Percentiles rank a stretch among this genome's conserved stretches.
phyloP scores from a whole-genome alignment of 1,284 basidiomycete species.

The Gomphus bonarii region DNA sequence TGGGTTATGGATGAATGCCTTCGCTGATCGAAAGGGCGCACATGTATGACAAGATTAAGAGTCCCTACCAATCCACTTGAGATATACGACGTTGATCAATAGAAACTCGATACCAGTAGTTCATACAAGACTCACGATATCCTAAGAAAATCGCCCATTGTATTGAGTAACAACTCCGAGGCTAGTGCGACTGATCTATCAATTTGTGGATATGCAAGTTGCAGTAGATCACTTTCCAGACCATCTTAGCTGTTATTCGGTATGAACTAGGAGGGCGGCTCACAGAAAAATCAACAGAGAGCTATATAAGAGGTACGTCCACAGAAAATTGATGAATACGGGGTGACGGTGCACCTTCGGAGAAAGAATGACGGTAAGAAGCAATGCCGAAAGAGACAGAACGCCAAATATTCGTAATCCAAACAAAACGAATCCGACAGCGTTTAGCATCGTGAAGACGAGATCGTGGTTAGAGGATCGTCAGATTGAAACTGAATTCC shows the following conservation, averaged over 20 bases:
- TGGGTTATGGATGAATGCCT: background rate
- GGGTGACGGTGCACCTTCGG: background rate
- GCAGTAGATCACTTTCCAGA: background rate
- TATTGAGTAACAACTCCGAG: background rate
- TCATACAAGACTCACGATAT: background rate
- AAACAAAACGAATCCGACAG: background rate
- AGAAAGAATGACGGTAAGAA: background rate
- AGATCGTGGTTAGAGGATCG: no score
- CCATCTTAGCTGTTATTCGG: background rate
- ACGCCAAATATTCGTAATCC: background rate
- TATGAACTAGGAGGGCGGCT: background rate
- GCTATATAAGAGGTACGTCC: background rate
- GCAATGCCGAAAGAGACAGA: background rate
- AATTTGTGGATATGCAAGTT: background rate
- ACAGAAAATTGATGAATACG: background rate
- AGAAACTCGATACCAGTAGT: no score
- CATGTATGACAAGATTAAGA: background rate
- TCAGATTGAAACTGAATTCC: no score
- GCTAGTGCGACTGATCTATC: background rate
- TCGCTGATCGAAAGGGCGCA: background rate
- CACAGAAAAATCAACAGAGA: background rate
- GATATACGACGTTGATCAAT: background rate
- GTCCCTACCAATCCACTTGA: background rate
- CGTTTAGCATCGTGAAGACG: no score
- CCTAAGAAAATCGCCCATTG: background rate